Conservation (phyloP, 306 rosid genomes). For the Spatholobus suberectus region DNA sequence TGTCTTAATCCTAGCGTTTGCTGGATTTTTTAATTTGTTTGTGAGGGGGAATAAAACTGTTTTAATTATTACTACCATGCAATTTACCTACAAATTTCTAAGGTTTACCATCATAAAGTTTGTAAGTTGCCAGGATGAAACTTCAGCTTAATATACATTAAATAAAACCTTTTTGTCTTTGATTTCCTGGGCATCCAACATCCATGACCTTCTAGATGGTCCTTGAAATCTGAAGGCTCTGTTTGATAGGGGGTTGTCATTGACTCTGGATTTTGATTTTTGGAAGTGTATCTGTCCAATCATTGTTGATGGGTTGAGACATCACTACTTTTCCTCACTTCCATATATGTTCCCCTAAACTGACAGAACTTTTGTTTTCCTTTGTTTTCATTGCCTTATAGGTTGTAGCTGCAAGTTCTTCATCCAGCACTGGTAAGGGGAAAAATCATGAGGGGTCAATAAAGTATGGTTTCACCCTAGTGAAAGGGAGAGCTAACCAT, state of each 20-base stretch:
- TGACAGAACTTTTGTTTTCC: conserved; percentile 22
- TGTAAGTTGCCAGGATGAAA: background rate
- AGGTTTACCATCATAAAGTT: conserved; percentile 14
- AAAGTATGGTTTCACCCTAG: conserved; percentile 65
- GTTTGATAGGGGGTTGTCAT: too few relatives aligned
- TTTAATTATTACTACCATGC: background rate
- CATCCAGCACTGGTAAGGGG: conserved; percentile 80
- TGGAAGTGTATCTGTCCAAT: conserved; percentile 1
- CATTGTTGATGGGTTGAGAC: conserved; percentile 13
- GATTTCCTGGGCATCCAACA: background rate
- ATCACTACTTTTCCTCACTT: conserved; percentile 26
- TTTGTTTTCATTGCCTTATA: conserved; percentile 42
- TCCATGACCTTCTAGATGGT: background rate
- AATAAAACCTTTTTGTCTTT: background rate
- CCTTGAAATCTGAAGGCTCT: conserved; percentile 8
- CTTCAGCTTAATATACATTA: background rate
- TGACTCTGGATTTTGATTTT: conserved; percentile 7
- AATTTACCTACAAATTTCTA: background rate
- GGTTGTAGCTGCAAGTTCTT: conserved; percentile 61
- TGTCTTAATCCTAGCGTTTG: background rate
- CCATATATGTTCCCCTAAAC: background rate
- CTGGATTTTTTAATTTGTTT: conserved; percentile 19
- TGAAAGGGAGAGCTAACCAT: too few relatives aligned
- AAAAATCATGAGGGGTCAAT: conserved; percentile 64
- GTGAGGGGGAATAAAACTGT: background rate